Percentiles rank a stretch among this genome's conserved stretches.
These are phyloP conservation scores for Persicaria tinctoria DNA, from an alignment of 148 eudicot species.

Conservation along the genomic window DNA sequence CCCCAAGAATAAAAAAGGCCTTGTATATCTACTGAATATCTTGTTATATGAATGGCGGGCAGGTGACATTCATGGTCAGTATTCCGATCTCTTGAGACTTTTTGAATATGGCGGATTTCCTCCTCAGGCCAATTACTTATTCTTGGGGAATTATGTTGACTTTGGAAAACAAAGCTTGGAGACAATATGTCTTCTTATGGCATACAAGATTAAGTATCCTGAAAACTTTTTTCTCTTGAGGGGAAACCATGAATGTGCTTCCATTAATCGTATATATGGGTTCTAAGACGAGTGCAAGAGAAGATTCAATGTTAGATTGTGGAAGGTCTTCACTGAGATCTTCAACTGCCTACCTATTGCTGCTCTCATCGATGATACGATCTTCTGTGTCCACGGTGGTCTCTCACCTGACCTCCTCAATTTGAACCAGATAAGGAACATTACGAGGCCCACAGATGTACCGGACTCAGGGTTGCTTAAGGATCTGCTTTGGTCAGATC, in stretches of 20 bases:
- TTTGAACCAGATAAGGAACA: conserved; percentile 52
- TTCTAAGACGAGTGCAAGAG: conserved; percentile 76
- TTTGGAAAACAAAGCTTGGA: conserved; percentile 70
- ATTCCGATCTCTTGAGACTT: conserved; percentile 61
- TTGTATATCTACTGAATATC: not conserved
- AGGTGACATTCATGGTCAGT: conserved; percentile 85
- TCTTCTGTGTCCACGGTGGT: conserved; percentile 78
- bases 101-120: conserved; percentile 76
- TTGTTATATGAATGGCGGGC: not conserved
- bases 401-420: conserved; percentile 54
- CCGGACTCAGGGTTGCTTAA: conserved; percentile 68
- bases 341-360: conserved; percentile 76
- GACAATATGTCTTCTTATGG: conserved; percentile 62
- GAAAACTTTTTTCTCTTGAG: conserved; percentile 59
- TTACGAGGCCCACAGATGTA: conserved; percentile 57
- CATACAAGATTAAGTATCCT: conserved; percentile 63
- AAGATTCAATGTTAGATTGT: conserved; percentile 61
- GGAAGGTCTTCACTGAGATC: conserved; percentile 60
- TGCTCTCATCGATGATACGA: conserved; percentile 67
- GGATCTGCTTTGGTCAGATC: conserved; percentile 76
- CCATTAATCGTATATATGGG: conserved; percentile 61
- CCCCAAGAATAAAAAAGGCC: no score
- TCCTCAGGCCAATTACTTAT: conserved; percentile 59
- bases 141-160: conserved; percentile 69
- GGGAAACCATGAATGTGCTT: conserved; percentile 74